These are phyloP conservation scores for Przewalskia tangutica DNA, from an alignment of 257 asterid species.

Conservation along the genomic window DNA sequence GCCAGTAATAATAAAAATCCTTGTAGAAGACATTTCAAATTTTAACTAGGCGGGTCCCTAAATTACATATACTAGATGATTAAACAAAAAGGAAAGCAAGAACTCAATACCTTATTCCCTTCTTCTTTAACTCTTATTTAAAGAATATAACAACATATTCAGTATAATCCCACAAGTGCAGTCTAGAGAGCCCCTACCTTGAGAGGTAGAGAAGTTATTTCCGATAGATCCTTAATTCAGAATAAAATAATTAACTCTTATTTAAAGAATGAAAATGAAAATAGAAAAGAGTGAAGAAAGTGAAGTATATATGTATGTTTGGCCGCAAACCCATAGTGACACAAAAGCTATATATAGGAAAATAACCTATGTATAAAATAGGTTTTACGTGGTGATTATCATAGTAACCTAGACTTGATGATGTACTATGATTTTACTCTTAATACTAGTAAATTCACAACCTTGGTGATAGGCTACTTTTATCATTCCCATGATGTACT, in stretches of 20 bases:
- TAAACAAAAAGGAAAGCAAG: background rate
- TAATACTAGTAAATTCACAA: background rate
- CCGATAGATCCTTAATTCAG: no score
- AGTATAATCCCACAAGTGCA: no score
- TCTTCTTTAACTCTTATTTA: background rate
- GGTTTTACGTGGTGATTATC: background rate
- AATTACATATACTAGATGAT: background rate
- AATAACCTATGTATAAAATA: background rate
- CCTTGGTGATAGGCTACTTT: background rate
- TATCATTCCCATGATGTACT: constrained; percentile 3
- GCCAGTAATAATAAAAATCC: background rate
- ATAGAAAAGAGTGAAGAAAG: background rate
- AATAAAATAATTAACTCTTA: background rate
- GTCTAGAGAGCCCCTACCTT: no score
- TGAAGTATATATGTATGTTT: background rate
- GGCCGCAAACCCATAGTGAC: background rate
- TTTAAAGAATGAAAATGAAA: background rate
- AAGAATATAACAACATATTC: background rate
- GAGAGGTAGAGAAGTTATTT: no score
- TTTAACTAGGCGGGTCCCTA: background rate
- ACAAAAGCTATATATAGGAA: background rate
- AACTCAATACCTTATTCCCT: background rate
- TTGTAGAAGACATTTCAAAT: background rate
- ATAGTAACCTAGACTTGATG: background rate
- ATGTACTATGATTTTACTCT: background rate